Evolutionary conservation across 345 rosid genomes (phyloP), one percentile per base, ranked within the genome.

Genomic region (Melaleuca quinquenervia): DNA sequence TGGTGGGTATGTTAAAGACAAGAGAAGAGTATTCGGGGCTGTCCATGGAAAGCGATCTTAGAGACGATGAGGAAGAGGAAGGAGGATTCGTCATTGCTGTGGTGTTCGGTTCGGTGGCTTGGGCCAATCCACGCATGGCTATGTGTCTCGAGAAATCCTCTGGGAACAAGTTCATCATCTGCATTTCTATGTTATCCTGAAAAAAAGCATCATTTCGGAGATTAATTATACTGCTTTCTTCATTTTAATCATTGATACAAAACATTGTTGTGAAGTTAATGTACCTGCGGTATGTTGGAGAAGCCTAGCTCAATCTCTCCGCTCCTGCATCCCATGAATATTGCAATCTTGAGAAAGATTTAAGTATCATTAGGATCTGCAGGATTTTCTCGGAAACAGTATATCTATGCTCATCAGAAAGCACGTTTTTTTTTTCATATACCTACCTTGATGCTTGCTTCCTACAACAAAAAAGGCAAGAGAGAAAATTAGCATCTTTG

Each of bases 231-330:
- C 41, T 14, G 44, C 9, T 22, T 22, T n/a, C 55, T 52, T 49
- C 26, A 36, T 70, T 50, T 24, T 36, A 24, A 29, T 52, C 49
- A 62, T 36, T 82, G 48, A 27, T 50, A 24, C 26, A 22, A 44
- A 74, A 52, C 27, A 54, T 11, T 7, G 18, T 16, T 13, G 27
- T 48, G 36, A 84, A 56, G 41, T 14, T 64, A 86, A 52, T 86
- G 83, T 94, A 95, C 98, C 50, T 87, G 93, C 82, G 89, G 85
- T 52, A 58, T 83, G 83, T 86, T 89, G 86, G 97, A 90, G 82
- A 92, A 89, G 50, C 99, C 99, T 45, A 96, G 87, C 87, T 96
- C 99, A 89, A 96, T 94, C 89, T 96, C 99, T 6, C 99, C 99
- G 62, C 88, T 92, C 53, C 82, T 88, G 91, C 98, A 95, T 56